Base-by-base conservation (phyloP, 2,329 filamentous ascomycete genomes). In the Lasiodiplodia citricola region DNA sequence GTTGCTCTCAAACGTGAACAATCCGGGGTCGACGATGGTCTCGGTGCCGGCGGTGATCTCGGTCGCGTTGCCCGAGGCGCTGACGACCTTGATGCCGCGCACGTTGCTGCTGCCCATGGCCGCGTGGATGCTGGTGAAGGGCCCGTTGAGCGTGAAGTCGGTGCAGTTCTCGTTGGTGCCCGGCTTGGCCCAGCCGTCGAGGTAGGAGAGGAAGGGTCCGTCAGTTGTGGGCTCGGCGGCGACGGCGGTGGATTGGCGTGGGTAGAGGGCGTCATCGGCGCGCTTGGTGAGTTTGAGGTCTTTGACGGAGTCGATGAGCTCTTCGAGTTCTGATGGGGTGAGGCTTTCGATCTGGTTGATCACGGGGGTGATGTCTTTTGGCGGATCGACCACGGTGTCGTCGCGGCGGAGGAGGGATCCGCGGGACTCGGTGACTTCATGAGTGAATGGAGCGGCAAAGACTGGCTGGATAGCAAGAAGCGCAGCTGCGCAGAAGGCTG, bases 21-120 rank as follows among this genome's bases (percentile, higher is more conserved):
- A 11, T 18, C 55, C 55, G 0, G 55, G 31, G 55, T 57, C 55
- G 8, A 37, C 55, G n/a, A 57, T 57, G 55, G 55, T 57, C 55
- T 37, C 55, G 8, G 31, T 37, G 16, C 55, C 55, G 31, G 31
- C 31, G 55, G 18, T 37, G 31, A 57, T 54, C 14, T 28, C 31
- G 3, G 55, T 57, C 16, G 31, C 28, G 55, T 38, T 57, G 14
- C 55, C 55, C 2, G 28, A 8, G 1, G 31, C 31, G 31, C 25
- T 28, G 18, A 28, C 28, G 18, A 37, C 55, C 13, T 18, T 57
- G 55, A 57, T 57, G 55, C 55, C 55, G 31, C 55, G 55, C 31
- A 23, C 10, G 55, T 57, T 57, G 55, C 55, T 57, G n/a, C 55
- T 57, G 35, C 55, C 55, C 55, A 57, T 57, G 31, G 55, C 31